Base-by-base conservation (phyloP, 2,329 filamentous ascomycete genomes). In the Endoconidiophora laricicola region DNA sequence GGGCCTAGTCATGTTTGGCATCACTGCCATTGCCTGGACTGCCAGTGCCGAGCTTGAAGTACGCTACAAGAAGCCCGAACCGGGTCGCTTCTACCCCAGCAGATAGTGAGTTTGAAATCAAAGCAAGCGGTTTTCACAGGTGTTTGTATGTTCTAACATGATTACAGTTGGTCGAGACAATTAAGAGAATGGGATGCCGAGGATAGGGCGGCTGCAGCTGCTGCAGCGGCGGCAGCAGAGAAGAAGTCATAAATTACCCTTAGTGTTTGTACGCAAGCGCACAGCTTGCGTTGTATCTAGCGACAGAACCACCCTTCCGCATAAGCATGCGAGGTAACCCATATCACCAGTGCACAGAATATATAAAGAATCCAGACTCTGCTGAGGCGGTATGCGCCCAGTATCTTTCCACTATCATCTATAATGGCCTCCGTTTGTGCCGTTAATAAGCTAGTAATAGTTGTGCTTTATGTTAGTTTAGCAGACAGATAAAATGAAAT, bases 11-110 rank as follows among this genome's bases (percentile, higher is more conserved):
- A 70, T 91, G 47, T 57, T 81, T 57, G 80, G 83, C 55, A 73
- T 93, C 57, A 72, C 74, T 52, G 80, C 74, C 46, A 66, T 82
- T 59, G 74, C 72, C 54, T 90, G 79, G 74, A 83, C 72, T 60
- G 66, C 82, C 59, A 87, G 83, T 62, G 82, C 85, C 38, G 76
- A 85, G 58, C 72, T 78, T 56, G 86, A 93, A 65, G 66, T 74
- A 55, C 78, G 85, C 60, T 73, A 80, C 58, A 79, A 73, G 65
- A 86, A 87, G 72, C 86, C 86, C 36, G 80, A 86, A 66, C 72
- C 76, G 51, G 78, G 78, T 59, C 71, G 82, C 60, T 91, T 88
- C 74, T 87, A 81, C 66, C 84, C 84, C 44, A 91, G 85, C 68
- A 76, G 86, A 78, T 78, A 82, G 84, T 90, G 72, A 60, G 82